Evolutionary conservation across 805 yeast species (phyloP), one percentile per base, ranked within the genome.

Genomic region (Wilhelminamyces savonicus): DNA sequence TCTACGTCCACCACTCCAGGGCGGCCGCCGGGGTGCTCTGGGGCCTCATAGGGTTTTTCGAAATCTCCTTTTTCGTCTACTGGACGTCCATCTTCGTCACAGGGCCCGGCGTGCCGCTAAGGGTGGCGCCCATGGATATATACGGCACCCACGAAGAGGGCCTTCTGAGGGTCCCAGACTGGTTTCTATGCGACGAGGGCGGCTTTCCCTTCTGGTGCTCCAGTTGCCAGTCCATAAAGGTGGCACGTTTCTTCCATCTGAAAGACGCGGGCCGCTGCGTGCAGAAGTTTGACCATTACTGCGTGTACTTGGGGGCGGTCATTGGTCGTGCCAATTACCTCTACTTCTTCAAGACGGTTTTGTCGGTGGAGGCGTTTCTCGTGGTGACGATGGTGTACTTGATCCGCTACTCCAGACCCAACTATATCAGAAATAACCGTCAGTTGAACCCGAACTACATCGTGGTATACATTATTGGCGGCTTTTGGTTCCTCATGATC

Each of bases 121-220:
- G 49, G 4, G 41, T 52, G 20, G 36, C 60, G 5, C 71, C 73
- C 1, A 59, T 50, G 31, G 49, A 59, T 35, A 22, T 61, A 19
- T 52, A 52, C 35, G 37, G 32, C 9, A 28, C 32, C 8, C 40
- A 33, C 13, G 39, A 31, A 4, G 29, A 31, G 6, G 39, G 31
- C 5, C 46, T 60, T 7, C 50, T 57, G 3, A 47, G 50, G 0
- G 67, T 77, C 1, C 92, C 94, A 0, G 62, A 53, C 1, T 57
- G 67, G 15, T 88, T 85, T 48, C 48, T 68, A 12, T 82, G 94
- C 50, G 87, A 82, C 49, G 59, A 57, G 7, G 65, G 71, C 33
- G 97, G 97, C 0, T 74, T 69, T 39, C 94, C 95, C 0, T 60
- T 62, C 16, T 88, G 83, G 77, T 86, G 95, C 46, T 55, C 80